Conservation (phyloP, 106 monocot species). For the Dendrobium nobile region DNA sequence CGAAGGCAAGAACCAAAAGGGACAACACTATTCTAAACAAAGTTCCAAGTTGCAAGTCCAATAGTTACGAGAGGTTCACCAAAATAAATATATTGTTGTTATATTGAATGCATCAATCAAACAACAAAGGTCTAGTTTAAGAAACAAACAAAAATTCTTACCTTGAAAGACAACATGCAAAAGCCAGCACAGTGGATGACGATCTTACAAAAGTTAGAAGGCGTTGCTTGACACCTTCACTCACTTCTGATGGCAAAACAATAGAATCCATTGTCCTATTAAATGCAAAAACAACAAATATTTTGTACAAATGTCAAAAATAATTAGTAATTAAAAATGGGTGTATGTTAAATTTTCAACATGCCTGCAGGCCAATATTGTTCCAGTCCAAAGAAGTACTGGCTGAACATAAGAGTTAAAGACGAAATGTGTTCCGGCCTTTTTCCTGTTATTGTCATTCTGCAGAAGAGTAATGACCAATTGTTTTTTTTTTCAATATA, state of each 20-base stretch:
- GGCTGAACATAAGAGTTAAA: conserved; percentile 78
- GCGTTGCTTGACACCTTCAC: conserved; percentile 79
- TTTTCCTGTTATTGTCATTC: conserved; percentile 76
- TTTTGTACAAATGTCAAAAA: background rate
- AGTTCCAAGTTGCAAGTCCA: background rate
- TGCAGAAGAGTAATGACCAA: conserved; percentile 8
- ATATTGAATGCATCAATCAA: background rate
- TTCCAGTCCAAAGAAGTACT: conserved; percentile 75
- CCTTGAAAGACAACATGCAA: conserved; percentile 87
- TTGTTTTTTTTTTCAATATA: conserved; percentile 1
- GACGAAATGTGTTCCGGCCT: conserved; percentile 69
- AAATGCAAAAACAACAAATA: conserved; percentile 7
- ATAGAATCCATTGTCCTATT: conserved; percentile 65
- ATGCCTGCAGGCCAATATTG: conserved; percentile 70
- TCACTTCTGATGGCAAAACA: conserved; percentile 61
- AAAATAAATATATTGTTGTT: background rate
- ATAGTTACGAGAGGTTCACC: background rate
- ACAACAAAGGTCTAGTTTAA: background rate
- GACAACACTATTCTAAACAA: background rate
- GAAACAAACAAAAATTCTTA: conserved; percentile 3
- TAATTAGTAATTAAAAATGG: background rate
- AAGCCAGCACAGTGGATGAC: conserved; percentile 76
- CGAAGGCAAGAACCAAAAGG: too few species aligned
- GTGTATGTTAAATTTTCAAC: background rate
- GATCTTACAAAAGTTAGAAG: conserved; percentile 76